Evolutionary conservation across 768 basidiomycete genomes (phyloP).

Genomic region (Lactifluus hygrophoroides): DNA sequence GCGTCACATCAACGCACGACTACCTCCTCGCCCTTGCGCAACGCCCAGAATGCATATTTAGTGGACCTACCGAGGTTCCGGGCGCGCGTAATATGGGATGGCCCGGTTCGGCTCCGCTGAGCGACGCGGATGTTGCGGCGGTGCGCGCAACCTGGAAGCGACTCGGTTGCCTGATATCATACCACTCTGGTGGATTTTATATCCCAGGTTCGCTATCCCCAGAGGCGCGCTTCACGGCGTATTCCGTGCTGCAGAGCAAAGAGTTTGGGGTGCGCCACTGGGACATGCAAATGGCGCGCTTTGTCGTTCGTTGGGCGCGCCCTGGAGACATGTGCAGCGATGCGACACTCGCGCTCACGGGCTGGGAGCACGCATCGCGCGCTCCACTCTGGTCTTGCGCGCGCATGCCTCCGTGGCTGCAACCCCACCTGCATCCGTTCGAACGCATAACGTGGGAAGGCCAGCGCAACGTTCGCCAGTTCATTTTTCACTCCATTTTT

Average conservation of each 20-base stretch:
- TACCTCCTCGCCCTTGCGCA: conserved; percentile 25
- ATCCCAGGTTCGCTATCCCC: conserved; percentile 23
- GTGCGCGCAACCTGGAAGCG: conserved; percentile 25
- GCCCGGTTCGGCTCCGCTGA: conserved; percentile 19
- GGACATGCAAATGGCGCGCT: conserved; percentile 28
- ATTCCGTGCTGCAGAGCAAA: conserved; percentile 22
- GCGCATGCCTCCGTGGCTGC: conserved; percentile 26
- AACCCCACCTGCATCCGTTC: conserved; percentile 18
- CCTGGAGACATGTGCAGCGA: conserved; percentile 16
- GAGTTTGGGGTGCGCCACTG: conserved; percentile 25
- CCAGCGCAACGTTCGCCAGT: conserved; percentile 22
- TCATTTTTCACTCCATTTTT: conserved; percentile 23
- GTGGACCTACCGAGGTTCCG: not conserved
- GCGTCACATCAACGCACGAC: conserved; percentile 22
- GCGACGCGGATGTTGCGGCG: conserved; percentile 21
- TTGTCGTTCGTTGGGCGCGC: conserved; percentile 23
- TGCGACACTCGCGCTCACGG: conserved; percentile 23
- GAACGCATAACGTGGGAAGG: conserved; percentile 23
- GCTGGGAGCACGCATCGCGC: conserved; percentile 27
- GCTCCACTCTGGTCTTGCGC: conserved; percentile 30
- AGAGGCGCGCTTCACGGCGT: conserved; percentile 23
- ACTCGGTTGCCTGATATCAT: conserved; percentile 21
- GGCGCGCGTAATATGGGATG: conserved; percentile 17
- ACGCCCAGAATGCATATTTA: conserved; percentile 26
- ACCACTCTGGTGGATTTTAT: conserved; percentile 28